Percentiles rank a stretch among this genome's conserved stretches.
These are phyloP conservation scores for Endothia cerciana DNA, from an alignment of 2,329 filamentous ascomycete species.

Conservation along the genomic window DNA sequence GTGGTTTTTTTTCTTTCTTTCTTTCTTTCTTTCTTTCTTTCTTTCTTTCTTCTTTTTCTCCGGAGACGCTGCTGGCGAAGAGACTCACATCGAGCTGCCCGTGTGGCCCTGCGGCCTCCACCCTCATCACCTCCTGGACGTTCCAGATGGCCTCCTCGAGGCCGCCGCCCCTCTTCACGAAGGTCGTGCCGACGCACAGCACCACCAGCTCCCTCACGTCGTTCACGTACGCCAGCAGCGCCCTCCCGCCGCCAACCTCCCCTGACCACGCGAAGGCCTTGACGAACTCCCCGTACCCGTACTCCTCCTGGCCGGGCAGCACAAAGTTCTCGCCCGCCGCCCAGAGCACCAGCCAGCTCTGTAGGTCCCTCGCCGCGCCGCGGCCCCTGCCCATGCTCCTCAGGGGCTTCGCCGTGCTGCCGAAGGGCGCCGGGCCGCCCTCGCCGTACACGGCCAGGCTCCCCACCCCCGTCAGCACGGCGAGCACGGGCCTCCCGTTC, in stretches of 20 bases:
- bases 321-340: constrained; percentile 56
- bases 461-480: constrained; percentile 55
- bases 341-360: constrained; percentile 59
- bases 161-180: constrained; percentile 31
- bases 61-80: no score
- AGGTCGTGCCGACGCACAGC: constrained; percentile 50
- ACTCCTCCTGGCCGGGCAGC: constrained; percentile 48
- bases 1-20: no score
- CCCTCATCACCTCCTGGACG: constrained; percentile 55
- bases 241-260: constrained; percentile 45
- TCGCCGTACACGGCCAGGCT: constrained; percentile 57
- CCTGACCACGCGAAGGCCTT: constrained; percentile 58
- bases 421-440: constrained; percentile 33
- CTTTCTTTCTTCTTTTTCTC: no score
- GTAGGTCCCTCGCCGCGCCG: constrained; percentile 44
- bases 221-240: constrained; percentile 56
- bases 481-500: constrained; percentile 56
- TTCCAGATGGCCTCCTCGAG: constrained; percentile 46
- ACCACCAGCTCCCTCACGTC: constrained; percentile 55
- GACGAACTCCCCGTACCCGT: constrained; percentile 51
- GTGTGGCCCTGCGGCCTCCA: constrained; percentile 53
- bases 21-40: neutral
- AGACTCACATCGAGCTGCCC: constrained; percentile 38
- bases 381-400: constrained; percentile 35
- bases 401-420: constrained; percentile 49